These are phyloP conservation scores for Chrysophaeum taylorii DNA, from an alignment of 352 stramenopile genomes.

Conservation along the genomic window DNA sequence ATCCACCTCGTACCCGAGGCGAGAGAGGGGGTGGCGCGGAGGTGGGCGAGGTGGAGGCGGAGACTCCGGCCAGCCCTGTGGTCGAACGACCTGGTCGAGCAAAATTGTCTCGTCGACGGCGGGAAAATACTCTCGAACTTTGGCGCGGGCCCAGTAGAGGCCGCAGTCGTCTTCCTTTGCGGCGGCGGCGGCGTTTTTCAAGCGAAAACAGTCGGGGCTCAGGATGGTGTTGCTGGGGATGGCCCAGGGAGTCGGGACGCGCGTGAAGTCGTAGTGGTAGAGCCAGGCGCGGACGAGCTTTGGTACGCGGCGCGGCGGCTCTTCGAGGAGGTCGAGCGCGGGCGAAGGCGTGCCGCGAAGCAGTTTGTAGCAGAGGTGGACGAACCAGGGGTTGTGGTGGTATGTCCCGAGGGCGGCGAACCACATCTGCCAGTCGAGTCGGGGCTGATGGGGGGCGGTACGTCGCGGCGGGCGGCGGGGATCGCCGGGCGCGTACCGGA, in stretches of 20 bases:
- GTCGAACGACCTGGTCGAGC: background rate
- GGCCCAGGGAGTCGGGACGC: slow-evolving; percentile 54
- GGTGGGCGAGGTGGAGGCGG: background rate
- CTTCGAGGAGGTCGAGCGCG: slow-evolving; percentile 59
- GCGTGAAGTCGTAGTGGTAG: slow-evolving; percentile 74
- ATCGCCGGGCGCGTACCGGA: slow-evolving; percentile 69
- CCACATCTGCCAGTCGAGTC: slow-evolving; percentile 83
- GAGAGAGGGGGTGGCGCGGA: background rate
- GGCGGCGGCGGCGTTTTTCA: background rate
- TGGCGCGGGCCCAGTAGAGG: slow-evolving; percentile 21
- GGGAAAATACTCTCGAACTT: slow-evolving; percentile 27
- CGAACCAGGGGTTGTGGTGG: slow-evolving; percentile 64
- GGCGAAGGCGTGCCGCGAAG: slow-evolving; percentile 48
- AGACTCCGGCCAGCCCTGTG: background rate
- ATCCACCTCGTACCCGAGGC: background rate
- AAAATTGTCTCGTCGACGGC: slow-evolving; percentile 16
- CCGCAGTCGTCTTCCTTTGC: too few relatives aligned
- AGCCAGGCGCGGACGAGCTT: slow-evolving; percentile 45
- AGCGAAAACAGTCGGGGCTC: background rate
- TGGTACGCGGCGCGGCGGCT: slow-evolving; percentile 41
- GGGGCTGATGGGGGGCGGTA: slow-evolving; percentile 48
- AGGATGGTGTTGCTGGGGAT: background rate
- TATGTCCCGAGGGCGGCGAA: slow-evolving; percentile 69
- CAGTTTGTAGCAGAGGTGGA: slow-evolving; percentile 68
- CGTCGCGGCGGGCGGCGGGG: slow-evolving; percentile 30